Evolutionary conservation across 106 monocot species (phyloP).

Genomic region (Dioscorea dumetorum): DNA sequence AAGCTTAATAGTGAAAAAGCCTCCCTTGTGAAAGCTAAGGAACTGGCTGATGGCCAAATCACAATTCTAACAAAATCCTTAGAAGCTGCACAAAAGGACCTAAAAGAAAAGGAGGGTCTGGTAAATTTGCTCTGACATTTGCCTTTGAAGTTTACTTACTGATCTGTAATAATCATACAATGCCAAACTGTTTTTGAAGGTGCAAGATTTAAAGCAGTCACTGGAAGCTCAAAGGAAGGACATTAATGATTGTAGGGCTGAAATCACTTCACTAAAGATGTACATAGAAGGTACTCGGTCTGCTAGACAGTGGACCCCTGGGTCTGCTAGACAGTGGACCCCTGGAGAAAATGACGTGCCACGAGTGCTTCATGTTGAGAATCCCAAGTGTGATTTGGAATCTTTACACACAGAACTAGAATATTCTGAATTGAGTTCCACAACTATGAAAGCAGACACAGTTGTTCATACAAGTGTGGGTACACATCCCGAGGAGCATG

Average conservation of each 20-base stretch:
- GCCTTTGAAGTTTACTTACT: too few relatives aligned
- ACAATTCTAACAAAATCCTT: slow-evolving; percentile 44
- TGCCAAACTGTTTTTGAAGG: slow-evolving; percentile 32
- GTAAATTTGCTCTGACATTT: slow-evolving; percentile 23
- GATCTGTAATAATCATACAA: not conserved
- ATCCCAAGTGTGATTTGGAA: slow-evolving; percentile 9
- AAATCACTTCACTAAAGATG: slow-evolving; percentile 96
- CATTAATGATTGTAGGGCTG: slow-evolving; percentile 85
- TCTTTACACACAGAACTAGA: slow-evolving; percentile 13
- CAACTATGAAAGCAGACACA: slow-evolving; percentile 6
- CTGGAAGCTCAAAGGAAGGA: slow-evolving; percentile 85
- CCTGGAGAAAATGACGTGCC: slow-evolving; percentile 22
- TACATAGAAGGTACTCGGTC: slow-evolving; percentile 74
- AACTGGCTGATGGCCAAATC: slow-evolving; percentile 55
- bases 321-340: too few relatives aligned
- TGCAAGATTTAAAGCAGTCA: slow-evolving; percentile 69
- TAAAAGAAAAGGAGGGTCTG: slow-evolving; percentile 79
- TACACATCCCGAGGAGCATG: slow-evolving; percentile 26
- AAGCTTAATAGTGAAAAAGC: slow-evolving; percentile 50
- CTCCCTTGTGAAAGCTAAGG: slow-evolving; percentile 56
- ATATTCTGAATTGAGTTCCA: slow-evolving; percentile 6
- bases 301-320: too few relatives aligned
- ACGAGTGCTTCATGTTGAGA: slow-evolving; percentile 16
- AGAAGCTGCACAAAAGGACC: slow-evolving; percentile 75
- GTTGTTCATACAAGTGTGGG: slow-evolving; percentile 17